These are phyloP conservation scores for Rubroshorea leprosula DNA, from an alignment of 345 rosid genomes.

Conservation along the genomic window DNA sequence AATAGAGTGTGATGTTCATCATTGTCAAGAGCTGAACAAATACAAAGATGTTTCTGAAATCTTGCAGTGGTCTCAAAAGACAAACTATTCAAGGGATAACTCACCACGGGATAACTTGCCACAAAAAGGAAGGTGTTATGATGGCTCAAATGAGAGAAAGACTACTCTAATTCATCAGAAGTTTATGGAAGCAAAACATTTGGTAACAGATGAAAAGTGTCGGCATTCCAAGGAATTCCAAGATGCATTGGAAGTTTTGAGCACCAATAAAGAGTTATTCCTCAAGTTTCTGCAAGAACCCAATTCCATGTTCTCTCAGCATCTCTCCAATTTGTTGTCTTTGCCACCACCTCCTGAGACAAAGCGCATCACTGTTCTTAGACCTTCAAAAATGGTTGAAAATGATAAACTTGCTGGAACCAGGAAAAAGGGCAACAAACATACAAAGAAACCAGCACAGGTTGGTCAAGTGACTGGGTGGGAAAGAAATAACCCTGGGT, in stretches of 20 bases:
- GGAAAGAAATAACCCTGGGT: slow-evolving; percentile 36
- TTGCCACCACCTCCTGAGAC: slow-evolving; percentile 59
- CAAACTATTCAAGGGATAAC: slow-evolving; percentile 34
- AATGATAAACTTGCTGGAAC: slow-evolving; percentile 37
- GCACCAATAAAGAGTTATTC: slow-evolving; percentile 66
- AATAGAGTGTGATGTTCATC: slow-evolving; percentile 29
- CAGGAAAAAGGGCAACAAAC: slow-evolving; percentile 43
- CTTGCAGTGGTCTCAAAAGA: slow-evolving; percentile 52
- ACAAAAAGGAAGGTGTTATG: slow-evolving; percentile 27
- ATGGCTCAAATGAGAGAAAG: slow-evolving; percentile 34
- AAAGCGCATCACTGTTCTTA: slow-evolving; percentile 80
- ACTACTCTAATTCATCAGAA: slow-evolving; percentile 79
- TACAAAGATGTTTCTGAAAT: slow-evolving; percentile 56
- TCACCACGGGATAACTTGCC: slow-evolving; percentile 49
- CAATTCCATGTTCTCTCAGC: slow-evolving; percentile 57
- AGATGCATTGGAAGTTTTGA: slow-evolving; percentile 75
- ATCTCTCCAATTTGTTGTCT: slow-evolving; percentile 43
- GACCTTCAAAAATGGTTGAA: slow-evolving; percentile 72
- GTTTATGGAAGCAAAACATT: slow-evolving; percentile 74
- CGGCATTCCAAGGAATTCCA: slow-evolving; percentile 76
- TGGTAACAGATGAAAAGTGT: slow-evolving; percentile 68
- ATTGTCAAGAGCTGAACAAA: slow-evolving; percentile 35
- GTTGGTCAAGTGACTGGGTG: slow-evolving; percentile 34
- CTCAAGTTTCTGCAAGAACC: slow-evolving; percentile 75
- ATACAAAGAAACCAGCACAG: slow-evolving; percentile 34